These are phyloP conservation scores for Talaromyces verruculosus DNA, from an alignment of 2,329 filamentous ascomycete species.

Conservation along the genomic window DNA sequence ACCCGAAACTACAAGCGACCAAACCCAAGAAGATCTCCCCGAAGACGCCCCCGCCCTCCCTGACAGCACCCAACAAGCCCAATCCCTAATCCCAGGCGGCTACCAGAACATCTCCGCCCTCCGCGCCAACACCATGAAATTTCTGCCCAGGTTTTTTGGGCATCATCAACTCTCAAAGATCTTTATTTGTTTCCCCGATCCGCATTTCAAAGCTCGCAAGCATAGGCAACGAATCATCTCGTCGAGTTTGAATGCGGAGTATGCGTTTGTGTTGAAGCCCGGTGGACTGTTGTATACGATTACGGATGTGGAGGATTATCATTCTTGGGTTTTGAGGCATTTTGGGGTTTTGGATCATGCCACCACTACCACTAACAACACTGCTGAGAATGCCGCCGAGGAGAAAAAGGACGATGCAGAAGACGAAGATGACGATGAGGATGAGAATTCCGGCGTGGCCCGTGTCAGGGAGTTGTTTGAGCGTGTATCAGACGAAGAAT, in stretches of 20 bases:
- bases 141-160: constrained; percentile 94
- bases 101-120: constrained; percentile 90
- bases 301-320: constrained; percentile 92
- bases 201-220: constrained; percentile 95
- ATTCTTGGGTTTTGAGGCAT: constrained; percentile 89
- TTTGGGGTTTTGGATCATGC: constrained; percentile 49
- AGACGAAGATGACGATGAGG: constrained; percentile 71
- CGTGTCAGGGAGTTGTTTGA: constrained; percentile 66
- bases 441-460: constrained; percentile 65
- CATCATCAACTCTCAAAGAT: constrained; percentile 80
- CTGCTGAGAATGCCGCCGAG: constrained; percentile 20
- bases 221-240: constrained; percentile 96
- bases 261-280: constrained; percentile 80
- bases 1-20: background rate
- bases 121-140: constrained; percentile 97
- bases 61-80: constrained; percentile 17
- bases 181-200: constrained; percentile 97
- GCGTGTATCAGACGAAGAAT: constrained; percentile 60
- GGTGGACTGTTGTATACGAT: constrained; percentile 93
- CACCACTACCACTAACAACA: background rate
- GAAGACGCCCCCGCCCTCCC: constrained; percentile 20
- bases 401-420: constrained; percentile 59
- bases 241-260: constrained; percentile 83
- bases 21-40: constrained; percentile 14
- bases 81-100: constrained; percentile 35